Percentiles rank a stretch among this genome's conserved stretches.
Evolutionary conservation across 805 yeast genomes (phyloP).

Genomic region (Sugiyamaella floridensis): DNA sequence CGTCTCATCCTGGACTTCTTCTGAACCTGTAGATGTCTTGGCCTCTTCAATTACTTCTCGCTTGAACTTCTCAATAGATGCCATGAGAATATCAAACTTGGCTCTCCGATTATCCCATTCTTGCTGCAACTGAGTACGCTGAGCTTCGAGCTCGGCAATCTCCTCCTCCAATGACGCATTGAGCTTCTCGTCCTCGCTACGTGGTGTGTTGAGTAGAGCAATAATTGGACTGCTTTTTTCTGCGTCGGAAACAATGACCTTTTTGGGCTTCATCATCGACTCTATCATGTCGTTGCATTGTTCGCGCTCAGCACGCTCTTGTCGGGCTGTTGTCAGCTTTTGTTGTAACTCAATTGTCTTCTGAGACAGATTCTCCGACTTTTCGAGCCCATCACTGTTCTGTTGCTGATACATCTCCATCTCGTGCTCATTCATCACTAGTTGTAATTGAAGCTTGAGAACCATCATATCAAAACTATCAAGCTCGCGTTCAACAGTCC

Average conservation of each 20-base stretch:
- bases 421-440: conserved; percentile 19
- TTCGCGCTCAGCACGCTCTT: conserved; percentile 19
- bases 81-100: conserved; percentile 19
- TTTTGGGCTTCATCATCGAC: conserved; percentile 17
- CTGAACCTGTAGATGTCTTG: conserved; percentile 9
- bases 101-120: conserved; percentile 20
- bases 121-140: conserved; percentile 11
- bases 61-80: conserved; percentile 19
- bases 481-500: conserved; percentile 13
- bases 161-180: conserved; percentile 20
- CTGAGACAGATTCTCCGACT: conserved; percentile 8
- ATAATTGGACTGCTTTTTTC: conserved; percentile 13
- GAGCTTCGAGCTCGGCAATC: conserved; percentile 20
- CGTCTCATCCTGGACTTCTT: conserved; percentile 4
- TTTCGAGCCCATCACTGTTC: conserved; percentile 11
- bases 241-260: conserved; percentile 10
- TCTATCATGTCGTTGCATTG: conserved; percentile 21
- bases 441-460: conserved; percentile 19
- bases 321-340: conserved; percentile 16
- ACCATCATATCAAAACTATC: conserved; percentile 13
- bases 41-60: conserved; percentile 17
- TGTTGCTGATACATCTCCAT: conserved; percentile 16
- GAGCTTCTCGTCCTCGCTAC: conserved; percentile 17
- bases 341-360: conserved; percentile 17
- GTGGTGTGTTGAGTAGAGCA: conserved; percentile 18